Evolutionary conservation across 768 basidiomycete species (phyloP).

Genomic region (Cyclocybe aegerita): DNA sequence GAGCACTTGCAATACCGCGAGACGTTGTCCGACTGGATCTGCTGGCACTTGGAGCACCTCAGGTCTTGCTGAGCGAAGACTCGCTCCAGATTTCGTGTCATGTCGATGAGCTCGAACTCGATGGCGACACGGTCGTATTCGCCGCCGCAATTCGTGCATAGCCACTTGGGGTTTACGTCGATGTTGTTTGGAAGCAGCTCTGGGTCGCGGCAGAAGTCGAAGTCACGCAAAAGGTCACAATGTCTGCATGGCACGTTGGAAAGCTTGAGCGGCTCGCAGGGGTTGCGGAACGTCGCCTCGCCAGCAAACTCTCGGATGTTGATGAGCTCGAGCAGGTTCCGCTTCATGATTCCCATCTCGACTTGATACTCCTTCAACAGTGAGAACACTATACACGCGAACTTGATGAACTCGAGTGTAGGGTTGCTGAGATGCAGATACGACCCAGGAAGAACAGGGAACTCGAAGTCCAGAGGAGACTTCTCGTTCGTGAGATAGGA

Average conservation of each 20-base stretch:
- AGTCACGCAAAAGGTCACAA: constrained; percentile 84
- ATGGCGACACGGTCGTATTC: constrained; percentile 90
- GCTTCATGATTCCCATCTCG: constrained; percentile 86
- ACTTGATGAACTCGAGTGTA: constrained; percentile 87
- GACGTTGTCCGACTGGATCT: constrained; percentile 87
- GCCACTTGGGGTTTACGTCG: constrained; percentile 59
- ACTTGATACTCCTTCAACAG: constrained; percentile 80
- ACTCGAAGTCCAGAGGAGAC: constrained; percentile 58
- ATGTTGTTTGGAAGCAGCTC: constrained; percentile 67
- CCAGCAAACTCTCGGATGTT: constrained; percentile 83
- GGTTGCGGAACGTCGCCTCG: constrained; percentile 87
- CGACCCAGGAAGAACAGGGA: constrained; percentile 87
- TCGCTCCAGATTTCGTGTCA: constrained; percentile 68
- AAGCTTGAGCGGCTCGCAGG: constrained; percentile 85
- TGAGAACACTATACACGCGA: constrained; percentile 75
- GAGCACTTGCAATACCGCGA: constrained; percentile 87
- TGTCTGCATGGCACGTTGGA: constrained; percentile 85
- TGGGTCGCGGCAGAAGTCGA: constrained; percentile 94
- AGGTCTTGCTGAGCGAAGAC: constrained; percentile 89
- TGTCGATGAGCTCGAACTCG: constrained; percentile 81
- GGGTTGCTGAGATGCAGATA: constrained; percentile 79
- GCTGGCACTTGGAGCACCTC: constrained; percentile 84
- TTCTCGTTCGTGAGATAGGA: constrained; percentile 58
- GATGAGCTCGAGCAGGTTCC: constrained; percentile 86
- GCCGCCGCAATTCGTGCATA: constrained; percentile 69